Conservation (phyloP, 129 eudicot genomes). For the Arctium lappa region DNA sequence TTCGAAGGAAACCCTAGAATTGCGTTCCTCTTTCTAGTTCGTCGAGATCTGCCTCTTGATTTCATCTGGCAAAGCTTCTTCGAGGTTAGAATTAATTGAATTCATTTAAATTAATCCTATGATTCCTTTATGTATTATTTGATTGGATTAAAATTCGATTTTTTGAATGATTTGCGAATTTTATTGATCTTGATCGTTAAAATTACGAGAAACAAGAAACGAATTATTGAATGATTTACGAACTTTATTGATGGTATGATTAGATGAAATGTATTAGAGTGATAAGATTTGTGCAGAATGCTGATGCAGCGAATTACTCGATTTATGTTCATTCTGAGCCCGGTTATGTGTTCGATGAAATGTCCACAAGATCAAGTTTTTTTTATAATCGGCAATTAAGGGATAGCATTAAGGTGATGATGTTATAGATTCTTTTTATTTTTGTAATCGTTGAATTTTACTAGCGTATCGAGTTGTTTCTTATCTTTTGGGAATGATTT, state of each 20-base stretch:
- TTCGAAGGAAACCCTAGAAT: conserved; percentile 61
- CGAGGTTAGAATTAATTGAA: conserved; percentile 37
- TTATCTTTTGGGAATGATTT: conserved; percentile 34
- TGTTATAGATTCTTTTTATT: not conserved
- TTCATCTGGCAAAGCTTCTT: conserved; percentile 86
- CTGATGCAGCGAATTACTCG: conserved; percentile 61
- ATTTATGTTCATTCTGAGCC: conserved; percentile 87
- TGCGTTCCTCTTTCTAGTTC: conserved; percentile 70
- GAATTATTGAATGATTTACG: not conserved
- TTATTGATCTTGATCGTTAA: not conserved
- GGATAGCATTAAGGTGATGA: conserved; percentile 73
- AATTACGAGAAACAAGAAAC: not conserved
- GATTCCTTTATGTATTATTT: not conserved
- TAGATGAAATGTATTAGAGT: conserved; percentile 8
- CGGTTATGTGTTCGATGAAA: conserved; percentile 79
- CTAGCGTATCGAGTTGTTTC: conserved; percentile 6
- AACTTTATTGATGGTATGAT: not conserved
- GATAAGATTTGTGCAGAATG: conserved; percentile 59
- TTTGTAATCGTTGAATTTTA: not conserved
- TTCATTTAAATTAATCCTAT: not conserved
- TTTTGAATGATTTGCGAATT: not conserved
- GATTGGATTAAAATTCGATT: not conserved
- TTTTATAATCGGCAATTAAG: conserved; percentile 64
- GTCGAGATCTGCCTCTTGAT: conserved; percentile 80
- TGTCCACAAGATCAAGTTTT: conserved; percentile 65